A percentile compares a stretch with the other conserved stretches of the same genome.
Evolutionary conservation across 2,329 filamentous ascomycete genomes (phyloP).

Genomic region (Aspergillus phoenicis): DNA sequence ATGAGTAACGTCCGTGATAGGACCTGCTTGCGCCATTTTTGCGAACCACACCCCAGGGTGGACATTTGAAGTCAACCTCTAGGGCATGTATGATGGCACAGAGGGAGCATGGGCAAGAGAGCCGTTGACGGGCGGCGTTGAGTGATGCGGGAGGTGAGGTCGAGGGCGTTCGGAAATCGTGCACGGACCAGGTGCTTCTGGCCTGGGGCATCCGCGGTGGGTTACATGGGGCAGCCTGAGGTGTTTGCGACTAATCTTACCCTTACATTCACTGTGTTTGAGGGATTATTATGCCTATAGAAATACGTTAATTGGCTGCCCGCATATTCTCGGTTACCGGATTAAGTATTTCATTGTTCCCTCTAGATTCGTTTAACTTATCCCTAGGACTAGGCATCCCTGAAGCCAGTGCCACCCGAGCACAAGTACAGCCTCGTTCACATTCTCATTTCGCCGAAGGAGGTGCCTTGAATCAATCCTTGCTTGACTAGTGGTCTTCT

Average conservation of each 20-base stretch:
- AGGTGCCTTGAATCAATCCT: not conserved
- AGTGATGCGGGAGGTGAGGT: conserved; percentile 28
- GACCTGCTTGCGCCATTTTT: conserved; percentile 52
- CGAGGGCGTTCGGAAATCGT: conserved; percentile 26
- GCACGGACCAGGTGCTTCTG: conserved; percentile 30
- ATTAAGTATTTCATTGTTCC: not conserved
- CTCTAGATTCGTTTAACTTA: not conserved
- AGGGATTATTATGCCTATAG: not conserved
- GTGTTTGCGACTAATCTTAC: not conserved
- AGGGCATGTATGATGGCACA: conserved; percentile 28
- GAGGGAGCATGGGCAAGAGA: conserved; percentile 24
- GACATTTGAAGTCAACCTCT: conserved; percentile 44
- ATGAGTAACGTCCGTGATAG: conserved; percentile 54
- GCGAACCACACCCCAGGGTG: conserved; percentile 39
- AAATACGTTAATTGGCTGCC: not conserved
- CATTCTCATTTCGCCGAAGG: not conserved
- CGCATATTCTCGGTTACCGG: not conserved
- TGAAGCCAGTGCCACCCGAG: not conserved
- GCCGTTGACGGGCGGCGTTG: conserved; percentile 17
- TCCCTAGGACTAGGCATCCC: not conserved
- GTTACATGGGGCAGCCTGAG: not conserved
- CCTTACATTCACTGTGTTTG: not conserved
- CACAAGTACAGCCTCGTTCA: not conserved
- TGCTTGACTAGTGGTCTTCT: not conserved
- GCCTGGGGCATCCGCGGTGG: conserved; percentile 16